phyloP scores from a whole-genome alignment of 2,329 filamentous ascomycete genomes.

The Elsinoe perseae region DNA sequence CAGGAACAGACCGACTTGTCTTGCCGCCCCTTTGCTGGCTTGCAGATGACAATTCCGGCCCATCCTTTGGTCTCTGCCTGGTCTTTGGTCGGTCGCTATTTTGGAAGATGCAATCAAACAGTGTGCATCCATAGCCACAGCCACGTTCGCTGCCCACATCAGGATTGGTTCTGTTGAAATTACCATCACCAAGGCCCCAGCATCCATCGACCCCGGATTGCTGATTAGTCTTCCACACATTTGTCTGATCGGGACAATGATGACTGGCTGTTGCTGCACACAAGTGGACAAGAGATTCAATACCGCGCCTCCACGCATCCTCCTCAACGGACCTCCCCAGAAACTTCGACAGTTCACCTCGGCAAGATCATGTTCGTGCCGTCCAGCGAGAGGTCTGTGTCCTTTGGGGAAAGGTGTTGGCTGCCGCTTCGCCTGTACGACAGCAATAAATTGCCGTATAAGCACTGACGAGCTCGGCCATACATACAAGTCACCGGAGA shows the following conservation, averaged over 20 bases:
- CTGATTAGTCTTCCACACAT: not conserved
- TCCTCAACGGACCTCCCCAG: not conserved
- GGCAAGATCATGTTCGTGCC: not conserved
- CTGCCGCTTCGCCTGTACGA: not conserved
- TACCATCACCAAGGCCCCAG: conserved; percentile 2
- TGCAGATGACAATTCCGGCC: conserved; percentile 14
- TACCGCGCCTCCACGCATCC: not conserved
- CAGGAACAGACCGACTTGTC: conserved; percentile 1
- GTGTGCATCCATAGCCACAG: not conserved
- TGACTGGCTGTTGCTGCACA: not conserved
- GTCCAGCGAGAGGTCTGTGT: not conserved
- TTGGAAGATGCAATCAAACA: conserved; percentile 2
- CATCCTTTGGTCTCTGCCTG: not conserved
- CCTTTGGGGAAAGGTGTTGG: not conserved
- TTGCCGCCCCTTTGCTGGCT: not conserved
- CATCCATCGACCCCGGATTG: conserved; percentile 7
- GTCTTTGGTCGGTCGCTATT: conserved; percentile 1
- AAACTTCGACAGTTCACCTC: not conserved
- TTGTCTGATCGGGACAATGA: not conserved
- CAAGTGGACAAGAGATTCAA: not conserved
- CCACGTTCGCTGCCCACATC: not conserved
- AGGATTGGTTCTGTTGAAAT: not conserved
- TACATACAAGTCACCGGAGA: not conserved
- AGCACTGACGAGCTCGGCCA: not conserved
- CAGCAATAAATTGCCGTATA: conserved; percentile 3